Percentiles rank a stretch among this genome's conserved stretches.
These are phyloP conservation scores for Phytophthora foliorum DNA, from an alignment of 352 stramenopile genomes.

Conservation along the genomic window DNA sequence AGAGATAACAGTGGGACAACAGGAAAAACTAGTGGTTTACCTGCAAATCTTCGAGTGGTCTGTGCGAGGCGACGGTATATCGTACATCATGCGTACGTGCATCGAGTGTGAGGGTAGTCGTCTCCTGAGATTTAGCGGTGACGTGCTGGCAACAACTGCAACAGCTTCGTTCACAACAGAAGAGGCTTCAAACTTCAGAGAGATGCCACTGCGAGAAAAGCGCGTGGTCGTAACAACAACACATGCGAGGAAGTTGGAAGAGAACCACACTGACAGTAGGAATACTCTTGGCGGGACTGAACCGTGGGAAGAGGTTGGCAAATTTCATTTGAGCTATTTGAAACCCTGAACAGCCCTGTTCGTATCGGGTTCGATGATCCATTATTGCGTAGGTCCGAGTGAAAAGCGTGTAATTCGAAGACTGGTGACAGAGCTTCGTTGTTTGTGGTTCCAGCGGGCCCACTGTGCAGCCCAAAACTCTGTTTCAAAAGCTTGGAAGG, in stretches of 20 bases:
- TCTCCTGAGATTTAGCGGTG: constrained; percentile 54
- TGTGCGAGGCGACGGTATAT: constrained; percentile 19
- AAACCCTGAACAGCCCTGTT: background rate
- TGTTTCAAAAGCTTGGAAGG: no score
- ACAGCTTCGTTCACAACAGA: constrained; percentile 35
- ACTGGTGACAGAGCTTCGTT: no score
- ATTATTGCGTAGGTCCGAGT: no score
- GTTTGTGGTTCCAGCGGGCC: no score
- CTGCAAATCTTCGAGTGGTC: constrained; percentile 55
- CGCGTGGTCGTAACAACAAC: constrained; percentile 28
- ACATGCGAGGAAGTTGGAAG: constrained; percentile 21
- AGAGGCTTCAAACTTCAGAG: constrained; percentile 37
- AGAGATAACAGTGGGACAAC: constrained; percentile 47
- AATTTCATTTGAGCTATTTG: background rate
- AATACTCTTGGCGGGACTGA: background rate
- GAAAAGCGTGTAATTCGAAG: no score
- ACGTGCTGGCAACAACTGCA: constrained; percentile 43
- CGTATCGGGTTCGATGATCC: no score
- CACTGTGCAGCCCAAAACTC: no score
- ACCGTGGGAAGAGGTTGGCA: constrained; percentile 36
- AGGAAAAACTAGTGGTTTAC: constrained; percentile 50
- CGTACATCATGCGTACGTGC: constrained; percentile 49
- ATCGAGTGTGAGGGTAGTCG: constrained; percentile 53
- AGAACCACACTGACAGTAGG: background rate
- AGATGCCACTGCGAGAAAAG: constrained; percentile 57